Conservation (phyloP, 352 stramenopile species). For the Globisporangium recalcitrans region DNA sequence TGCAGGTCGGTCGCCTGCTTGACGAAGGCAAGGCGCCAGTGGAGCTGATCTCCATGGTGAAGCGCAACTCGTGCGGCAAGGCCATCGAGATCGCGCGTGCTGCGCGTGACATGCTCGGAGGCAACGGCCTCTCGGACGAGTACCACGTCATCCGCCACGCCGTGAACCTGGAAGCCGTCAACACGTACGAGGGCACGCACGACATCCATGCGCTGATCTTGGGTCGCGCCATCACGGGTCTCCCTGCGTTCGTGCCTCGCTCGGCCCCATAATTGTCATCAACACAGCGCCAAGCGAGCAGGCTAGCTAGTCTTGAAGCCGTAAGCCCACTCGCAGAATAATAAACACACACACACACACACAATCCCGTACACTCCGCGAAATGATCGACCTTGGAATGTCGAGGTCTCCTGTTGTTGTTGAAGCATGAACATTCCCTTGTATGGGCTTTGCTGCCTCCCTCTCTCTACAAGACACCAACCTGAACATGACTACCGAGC, state of each 20-base stretch:
- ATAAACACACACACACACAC: neutral
- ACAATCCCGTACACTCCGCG: neutral
- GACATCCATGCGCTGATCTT: constrained; percentile 98
- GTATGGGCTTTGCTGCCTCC: neutral
- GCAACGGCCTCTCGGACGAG: constrained; percentile 98
- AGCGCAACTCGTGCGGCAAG: constrained; percentile 95
- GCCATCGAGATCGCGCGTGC: constrained; percentile 90
- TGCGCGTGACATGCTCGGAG: constrained; percentile 95
- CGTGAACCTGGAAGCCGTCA: constrained; percentile 98
- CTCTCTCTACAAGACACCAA: neutral
- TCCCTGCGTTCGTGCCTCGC: constrained; percentile 92
- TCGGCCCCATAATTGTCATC: constrained; percentile 43
- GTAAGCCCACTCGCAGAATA: neutral
- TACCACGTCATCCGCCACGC: constrained; percentile 98
- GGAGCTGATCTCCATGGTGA: constrained; percentile 94
- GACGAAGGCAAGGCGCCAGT: constrained; percentile 75
- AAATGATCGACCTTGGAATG: neutral
- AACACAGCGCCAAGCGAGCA: neutral
- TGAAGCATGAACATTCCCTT: neutral
- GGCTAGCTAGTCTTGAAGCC: neutral
- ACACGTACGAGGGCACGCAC: constrained; percentile 99
- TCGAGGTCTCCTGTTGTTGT: neutral
- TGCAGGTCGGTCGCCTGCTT: constrained; percentile 90
- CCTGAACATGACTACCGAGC: no score
- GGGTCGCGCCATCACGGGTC: constrained; percentile 94